Evolutionary conservation across 352 stramenopile genomes (phyloP), one percentile per base, ranked within the genome.

Genomic region (Pythium vanterpoolii): DNA sequence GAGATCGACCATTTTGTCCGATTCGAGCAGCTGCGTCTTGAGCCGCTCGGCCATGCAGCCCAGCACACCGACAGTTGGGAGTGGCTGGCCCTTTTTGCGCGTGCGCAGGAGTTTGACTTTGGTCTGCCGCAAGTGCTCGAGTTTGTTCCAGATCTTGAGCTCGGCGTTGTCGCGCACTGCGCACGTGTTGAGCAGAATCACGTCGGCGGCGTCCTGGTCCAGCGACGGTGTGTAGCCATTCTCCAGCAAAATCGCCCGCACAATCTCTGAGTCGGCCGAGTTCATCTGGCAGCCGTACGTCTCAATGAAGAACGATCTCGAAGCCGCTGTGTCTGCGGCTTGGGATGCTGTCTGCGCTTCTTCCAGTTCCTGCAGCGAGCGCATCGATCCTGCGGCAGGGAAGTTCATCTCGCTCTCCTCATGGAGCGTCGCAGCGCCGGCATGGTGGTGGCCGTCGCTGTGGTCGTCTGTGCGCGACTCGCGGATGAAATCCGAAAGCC

Each of bases 231-330:
- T 60, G 72, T 89, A 95, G 28, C 66, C 73, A 34, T 74, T 43
- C 55, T 87, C 73, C 38, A 98, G 62, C 26, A 99, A 74, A 34
- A 99, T 94, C 31, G 90, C 83, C 18, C 89, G 84, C 42, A 99
- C 96, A 74, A 99, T 98, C 68, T 99, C 97, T 50, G 89, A 98
- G 78, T 99, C 98, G 58, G 91, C 95, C 48, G 98, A 95, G 77
- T 99, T 99, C 97, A 99, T 99, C 83, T 99, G 96, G 83, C 97
- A 99, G 9, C 97, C 97, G 77, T 99, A 99, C 13, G 96, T 99
- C 63, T 95, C 86, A 42, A 95, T 92, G 68, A 79, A 90, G 64
- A 95, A 95, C 38, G 78, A 86, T 21, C 74, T 69, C 42, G 33
- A 30, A 18, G 28, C 14, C 16, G 48, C 40, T 40, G 46, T 16